Evolutionary conservation across 768 basidiomycete genomes (phyloP), one percentile per base, ranked within the genome.

Genomic region (Russula compacta): DNA sequence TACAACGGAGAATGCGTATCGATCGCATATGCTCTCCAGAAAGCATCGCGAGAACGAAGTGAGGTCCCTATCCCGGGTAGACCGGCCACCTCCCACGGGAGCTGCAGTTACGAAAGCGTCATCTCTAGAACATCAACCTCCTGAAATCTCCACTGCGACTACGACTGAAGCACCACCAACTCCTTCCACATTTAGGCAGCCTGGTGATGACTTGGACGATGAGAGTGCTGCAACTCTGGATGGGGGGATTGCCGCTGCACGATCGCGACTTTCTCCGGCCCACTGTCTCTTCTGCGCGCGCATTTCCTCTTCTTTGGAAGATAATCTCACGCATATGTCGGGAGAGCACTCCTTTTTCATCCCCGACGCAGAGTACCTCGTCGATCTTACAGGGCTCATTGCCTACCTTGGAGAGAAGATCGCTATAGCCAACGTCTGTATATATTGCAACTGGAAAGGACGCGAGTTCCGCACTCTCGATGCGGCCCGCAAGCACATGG

Each of bases 401-500:
- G 73, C 76, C 7, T 92, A 95, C 72, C 82, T 99, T 7, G 92
- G 89, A 6, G 92, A 97, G 75, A 97, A 97, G 74, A 84, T 98
- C 51, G 87, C 89, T 0, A 83, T 95, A n/a, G 90, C 86, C 14
- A 95, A 97, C 74, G 78, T 92, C 7, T 99, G 97, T 77, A 81
- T 98, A 32, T 92, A 79, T 73, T 99, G 97, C 74, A 89, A 88
- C 68, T 87, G 85, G 38, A 84, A 80, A 63, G 83, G 92, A 46
- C 76, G 84, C 62, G 93, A 92, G 68, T 93, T 93, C 73, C 82
- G 85, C 59, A 86, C 83, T 15, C 69, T 95, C 56, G 87, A 92
- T 4, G 95, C 95, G 0, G 94, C 92, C 5, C 79, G 94, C 66
- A 91, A 90, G 69, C 97, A 99, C 71, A 99, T 99, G 97, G 63